phyloP scores from a whole-genome alignment of 2,329 filamentous ascomycete genomes.

The Xylariaceae sp. region DNA sequence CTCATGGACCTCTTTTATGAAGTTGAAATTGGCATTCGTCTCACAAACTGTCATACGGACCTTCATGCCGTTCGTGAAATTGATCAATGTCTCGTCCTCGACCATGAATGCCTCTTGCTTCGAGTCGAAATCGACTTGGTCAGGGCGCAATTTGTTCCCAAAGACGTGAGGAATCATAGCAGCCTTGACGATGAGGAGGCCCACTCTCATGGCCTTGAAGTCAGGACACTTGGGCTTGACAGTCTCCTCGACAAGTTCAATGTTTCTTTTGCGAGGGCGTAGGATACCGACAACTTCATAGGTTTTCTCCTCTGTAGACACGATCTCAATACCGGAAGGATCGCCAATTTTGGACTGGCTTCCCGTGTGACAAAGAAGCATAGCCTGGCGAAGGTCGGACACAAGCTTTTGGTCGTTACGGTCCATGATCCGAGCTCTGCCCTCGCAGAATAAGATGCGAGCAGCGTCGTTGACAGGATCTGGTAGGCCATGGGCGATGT shows the following conservation, averaged over 20 bases:
- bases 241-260: conserved; percentile 12
- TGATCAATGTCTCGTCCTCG: conserved; percentile 54
- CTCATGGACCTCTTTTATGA: conserved; percentile 58
- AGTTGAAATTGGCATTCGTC: conserved; percentile 55
- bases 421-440: conserved; percentile 19
- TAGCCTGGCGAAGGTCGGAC: conserved; percentile 43
- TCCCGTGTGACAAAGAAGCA: conserved; percentile 35
- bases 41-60: conserved; percentile 54
- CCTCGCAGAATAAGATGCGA: conserved; percentile 60
- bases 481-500: conserved; percentile 57
- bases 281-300: conserved; percentile 60
- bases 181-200: conserved; percentile 43
- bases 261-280: conserved; percentile 25
- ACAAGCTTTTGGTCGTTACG: conserved; percentile 34
- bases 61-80: conserved; percentile 65
- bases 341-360: conserved; percentile 26
- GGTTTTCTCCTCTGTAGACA: conserved; percentile 49
- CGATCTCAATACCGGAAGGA: conserved; percentile 37
- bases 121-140: conserved; percentile 27
- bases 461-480: conserved; percentile 80
- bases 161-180: conserved; percentile 48
- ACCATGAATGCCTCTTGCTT: conserved; percentile 56
- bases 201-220: conserved; percentile 40
- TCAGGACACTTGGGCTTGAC: background rate
- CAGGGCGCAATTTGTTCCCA: conserved; percentile 38